These are phyloP conservation scores for Luzula sylvatica DNA, from an alignment of 176 grass and related monocot species.

Conservation along the genomic window DNA sequence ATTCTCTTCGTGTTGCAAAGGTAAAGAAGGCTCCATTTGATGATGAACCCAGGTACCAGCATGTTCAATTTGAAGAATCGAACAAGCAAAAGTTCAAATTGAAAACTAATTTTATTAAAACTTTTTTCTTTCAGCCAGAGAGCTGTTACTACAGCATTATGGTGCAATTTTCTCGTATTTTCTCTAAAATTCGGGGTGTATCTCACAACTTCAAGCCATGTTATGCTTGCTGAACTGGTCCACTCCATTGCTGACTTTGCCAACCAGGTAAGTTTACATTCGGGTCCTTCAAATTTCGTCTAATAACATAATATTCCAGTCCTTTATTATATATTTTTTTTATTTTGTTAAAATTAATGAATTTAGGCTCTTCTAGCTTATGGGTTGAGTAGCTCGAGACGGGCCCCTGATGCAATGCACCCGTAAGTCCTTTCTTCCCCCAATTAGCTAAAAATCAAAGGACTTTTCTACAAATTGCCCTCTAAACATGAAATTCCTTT, in stretches of 20 bases:
- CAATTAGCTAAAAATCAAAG: too few relatives aligned
- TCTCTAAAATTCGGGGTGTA: slow-evolving; percentile 92
- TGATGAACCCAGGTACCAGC: slow-evolving; percentile 56
- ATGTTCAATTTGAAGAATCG: too few relatives aligned
- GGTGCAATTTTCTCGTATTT: slow-evolving; percentile 99
- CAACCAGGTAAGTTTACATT: slow-evolving; percentile 51
- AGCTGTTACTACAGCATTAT: slow-evolving; percentile 84
- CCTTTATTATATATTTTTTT: slow-evolving; percentile 10
- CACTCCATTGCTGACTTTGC: slow-evolving; percentile 86
- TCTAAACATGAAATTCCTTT: neutral
- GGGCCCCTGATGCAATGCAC: slow-evolving; percentile 92
- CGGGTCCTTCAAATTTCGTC: neutral
- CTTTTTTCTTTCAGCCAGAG: slow-evolving; percentile 53
- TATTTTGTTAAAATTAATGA: slow-evolving; percentile 15
- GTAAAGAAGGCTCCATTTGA: slow-evolving; percentile 50
- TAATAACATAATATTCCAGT: neutral
- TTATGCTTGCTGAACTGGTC: slow-evolving; percentile 95
- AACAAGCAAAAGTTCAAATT: too few relatives aligned
- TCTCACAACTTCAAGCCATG: slow-evolving; percentile 95
- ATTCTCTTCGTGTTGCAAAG: slow-evolving; percentile 81
- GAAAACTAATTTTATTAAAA: slow-evolving; percentile 4
- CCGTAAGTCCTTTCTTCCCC: slow-evolving; percentile 43
- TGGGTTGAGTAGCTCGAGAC: slow-evolving; percentile 85
- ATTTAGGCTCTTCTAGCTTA: slow-evolving; percentile 87
- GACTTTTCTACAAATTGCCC: too few relatives aligned